phyloP scores from a whole-genome alignment of 2,329 filamentous ascomycete genomes.

The Alternaria angustiovoidea region DNA sequence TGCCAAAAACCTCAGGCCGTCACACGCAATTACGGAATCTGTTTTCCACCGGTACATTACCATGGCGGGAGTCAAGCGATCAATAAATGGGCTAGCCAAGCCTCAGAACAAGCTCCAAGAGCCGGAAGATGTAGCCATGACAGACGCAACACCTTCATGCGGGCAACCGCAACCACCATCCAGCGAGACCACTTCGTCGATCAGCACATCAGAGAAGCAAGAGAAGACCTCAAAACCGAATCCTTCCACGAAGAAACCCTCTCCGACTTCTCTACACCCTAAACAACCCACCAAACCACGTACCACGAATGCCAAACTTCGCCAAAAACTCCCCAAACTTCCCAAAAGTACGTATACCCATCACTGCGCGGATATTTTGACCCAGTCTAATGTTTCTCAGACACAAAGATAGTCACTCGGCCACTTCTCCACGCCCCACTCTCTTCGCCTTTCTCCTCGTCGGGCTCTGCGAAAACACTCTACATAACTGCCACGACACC shows the following conservation, averaged over 20 bases:
- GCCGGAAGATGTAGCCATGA: constrained; percentile 5
- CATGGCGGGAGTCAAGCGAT: constrained; percentile 39
- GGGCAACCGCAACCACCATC: constrained; percentile 21
- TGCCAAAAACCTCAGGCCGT: not conserved
- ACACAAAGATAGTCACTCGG: constrained; percentile 62
- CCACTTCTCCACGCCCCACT: constrained; percentile 66
- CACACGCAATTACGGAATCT: not conserved
- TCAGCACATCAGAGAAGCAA: constrained; percentile 1
- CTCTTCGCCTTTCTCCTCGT: constrained; percentile 61
- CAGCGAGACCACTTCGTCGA: constrained; percentile 12
- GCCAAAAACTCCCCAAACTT: constrained; percentile 29
- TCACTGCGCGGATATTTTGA: not conserved
- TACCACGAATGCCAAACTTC: not conserved
- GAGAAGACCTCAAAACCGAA: not conserved
- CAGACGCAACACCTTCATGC: constrained; percentile 24
- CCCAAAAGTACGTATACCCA: constrained; percentile 31
- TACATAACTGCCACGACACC: constrained; percentile 72
- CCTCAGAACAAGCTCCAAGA: constrained; percentile 1
- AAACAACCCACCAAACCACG: constrained; percentile 4
- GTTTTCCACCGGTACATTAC: not conserved
- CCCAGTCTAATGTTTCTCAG: constrained; percentile 36
- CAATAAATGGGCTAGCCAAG: constrained; percentile 34
- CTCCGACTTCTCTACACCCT: constrained; percentile 1
- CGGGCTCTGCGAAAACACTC: constrained; percentile 63
- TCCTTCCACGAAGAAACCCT: not conserved